phyloP scores from a whole-genome alignment of 345 rosid species.

The Turnera subulata region DNA sequence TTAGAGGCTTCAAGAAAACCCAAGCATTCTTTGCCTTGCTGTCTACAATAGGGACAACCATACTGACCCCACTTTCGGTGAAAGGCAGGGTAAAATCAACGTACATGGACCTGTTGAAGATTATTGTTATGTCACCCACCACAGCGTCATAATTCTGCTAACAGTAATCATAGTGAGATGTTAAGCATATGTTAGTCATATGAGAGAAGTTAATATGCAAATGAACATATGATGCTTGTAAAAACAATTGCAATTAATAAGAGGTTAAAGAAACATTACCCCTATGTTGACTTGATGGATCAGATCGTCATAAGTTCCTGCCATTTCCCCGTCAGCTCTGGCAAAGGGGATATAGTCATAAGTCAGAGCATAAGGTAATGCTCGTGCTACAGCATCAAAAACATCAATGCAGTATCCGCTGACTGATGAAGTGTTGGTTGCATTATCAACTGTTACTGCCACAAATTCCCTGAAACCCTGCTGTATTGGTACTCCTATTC shows the following conservation, averaged over 20 bases:
- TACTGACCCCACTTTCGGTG: constrained; percentile 57
- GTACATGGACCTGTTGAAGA: constrained; percentile 29
- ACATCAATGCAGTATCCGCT: constrained; percentile 44
- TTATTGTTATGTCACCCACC: constrained; percentile 59
- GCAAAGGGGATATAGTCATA: constrained; percentile 35
- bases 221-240: neutral
- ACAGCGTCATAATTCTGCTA: constrained; percentile 44
- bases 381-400: constrained; percentile 35
- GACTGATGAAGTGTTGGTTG: neutral
- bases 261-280: constrained; percentile 19
- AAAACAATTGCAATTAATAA: neutral
- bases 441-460: constrained; percentile 25
- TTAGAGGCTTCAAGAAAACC: constrained; percentile 59
- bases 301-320: constrained; percentile 31
- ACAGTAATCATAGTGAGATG: neutral
- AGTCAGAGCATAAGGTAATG: constrained; percentile 40
- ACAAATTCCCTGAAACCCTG: constrained; percentile 35
- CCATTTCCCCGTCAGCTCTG: neutral
- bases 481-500: constrained; percentile 42
- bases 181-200: no score
- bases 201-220: no score
- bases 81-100: constrained; percentile 65
- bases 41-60: constrained; percentile 49
- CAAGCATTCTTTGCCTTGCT: constrained; percentile 38
- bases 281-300: constrained; percentile 37